Evolutionary conservation across 2,329 filamentous ascomycete species (phyloP), one percentile per base, ranked within the genome.

Genomic region (Metarhizium sp.): DNA sequence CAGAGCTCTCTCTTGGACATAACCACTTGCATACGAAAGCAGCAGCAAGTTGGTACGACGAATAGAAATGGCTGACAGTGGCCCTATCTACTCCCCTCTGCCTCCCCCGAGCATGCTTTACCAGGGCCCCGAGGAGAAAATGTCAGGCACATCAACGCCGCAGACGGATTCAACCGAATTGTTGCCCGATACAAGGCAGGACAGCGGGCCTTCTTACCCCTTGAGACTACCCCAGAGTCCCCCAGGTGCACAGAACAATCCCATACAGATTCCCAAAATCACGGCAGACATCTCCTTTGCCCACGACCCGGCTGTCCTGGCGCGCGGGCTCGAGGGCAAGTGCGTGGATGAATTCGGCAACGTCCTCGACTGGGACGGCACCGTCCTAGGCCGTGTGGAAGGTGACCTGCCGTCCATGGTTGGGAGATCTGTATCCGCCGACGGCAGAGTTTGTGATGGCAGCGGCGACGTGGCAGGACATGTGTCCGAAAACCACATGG

Each of bases 381-480:
- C 72, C 40, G 76, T 80, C 3, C 70, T 81, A 2, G 79, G 78
- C 38, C 74, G 76, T 46, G 78, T 75, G 6, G 75, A 75, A 6
- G 79, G 79, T 6, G 79, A 81, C 62, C 67, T 82, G 29, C 79
- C 79, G 4, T 74, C 77, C 50, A 80, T 81, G 74, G 71, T 81
- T 6, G 79, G 78, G 36, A 69, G 73, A 45, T 70, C 70, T 47
- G 75, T 81, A 1, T 67, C 72, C 8, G 64, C 69, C 3, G 68
- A 70, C 20, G 78, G 78, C 16, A 73, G 79, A 59, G 66, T 81
- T 3, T 86, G 92, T 8, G 89, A 92, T 59, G 81, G 85, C 57
- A 88, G 92, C 59, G 89, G 88, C 30, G 87, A 92, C 57, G 84
- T 92, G 30, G 78, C 85, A 57, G 89, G 92, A 73, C 85, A 85